A percentile compares a stretch with the other conserved stretches of the same genome.
Conservation (phyloP, 1,284 basidiomycete genomes). For the Ceratorhiza oryzae-sativae region DNA sequence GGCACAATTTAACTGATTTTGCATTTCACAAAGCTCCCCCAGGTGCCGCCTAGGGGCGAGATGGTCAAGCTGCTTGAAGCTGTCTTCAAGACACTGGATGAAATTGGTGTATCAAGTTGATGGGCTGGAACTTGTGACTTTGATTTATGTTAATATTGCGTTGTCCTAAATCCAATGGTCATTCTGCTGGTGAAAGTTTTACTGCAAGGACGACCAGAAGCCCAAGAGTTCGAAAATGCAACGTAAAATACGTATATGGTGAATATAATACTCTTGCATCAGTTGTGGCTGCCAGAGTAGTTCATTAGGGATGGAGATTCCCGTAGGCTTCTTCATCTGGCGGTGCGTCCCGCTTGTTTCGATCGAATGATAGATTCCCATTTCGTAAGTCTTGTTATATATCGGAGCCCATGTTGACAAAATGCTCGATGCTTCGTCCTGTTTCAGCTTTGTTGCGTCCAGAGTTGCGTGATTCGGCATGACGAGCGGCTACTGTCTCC, state of each 20-base stretch:
- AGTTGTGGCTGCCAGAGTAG: not conserved
- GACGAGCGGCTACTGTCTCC: not conserved
- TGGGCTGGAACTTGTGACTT: too few species aligned
- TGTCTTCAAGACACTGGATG: not conserved
- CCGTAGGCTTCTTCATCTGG: not conserved
- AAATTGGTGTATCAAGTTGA: too few species aligned
- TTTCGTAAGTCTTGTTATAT: slow-evolving; percentile 12
- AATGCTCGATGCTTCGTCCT: not conserved
- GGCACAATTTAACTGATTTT: not conserved
- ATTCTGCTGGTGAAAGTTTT: too few species aligned
- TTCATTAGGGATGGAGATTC: not conserved
- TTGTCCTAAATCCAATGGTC: too few species aligned
- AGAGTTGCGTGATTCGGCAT: not conserved
- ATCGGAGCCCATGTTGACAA: not conserved
- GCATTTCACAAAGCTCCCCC: slow-evolving; percentile 4
- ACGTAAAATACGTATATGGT: not conserved
- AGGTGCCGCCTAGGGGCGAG: slow-evolving; percentile 2
- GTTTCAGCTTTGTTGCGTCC: not conserved
- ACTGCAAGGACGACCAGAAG: too few species aligned
- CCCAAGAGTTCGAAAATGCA: not conserved
- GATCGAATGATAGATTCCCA: not conserved
- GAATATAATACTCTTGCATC: too few species aligned
- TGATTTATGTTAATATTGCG: too few species aligned
- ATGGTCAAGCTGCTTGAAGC: not conserved
- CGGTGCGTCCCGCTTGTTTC: not conserved